Evolutionary conservation across 176 grass and related monocot genomes (phyloP), one percentile per base, ranked within the genome.

Genomic region (Triticum dicoccoides): DNA sequence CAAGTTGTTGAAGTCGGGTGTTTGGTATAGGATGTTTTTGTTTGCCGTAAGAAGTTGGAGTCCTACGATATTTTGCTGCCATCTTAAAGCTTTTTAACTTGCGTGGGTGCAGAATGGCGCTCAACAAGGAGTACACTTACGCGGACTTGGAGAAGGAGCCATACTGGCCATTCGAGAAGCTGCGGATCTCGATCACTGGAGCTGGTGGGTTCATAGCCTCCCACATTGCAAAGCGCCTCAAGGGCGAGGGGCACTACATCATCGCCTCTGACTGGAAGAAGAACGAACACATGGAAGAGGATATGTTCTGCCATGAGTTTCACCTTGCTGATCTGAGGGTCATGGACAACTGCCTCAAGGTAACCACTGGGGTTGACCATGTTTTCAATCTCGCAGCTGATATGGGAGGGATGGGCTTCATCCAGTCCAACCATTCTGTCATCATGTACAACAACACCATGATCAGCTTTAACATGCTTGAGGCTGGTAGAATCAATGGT

Each of bases 251-350:
- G 23, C 93, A 95, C 73, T 95, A 92, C 74, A 87, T 95, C 54
- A 89, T 95, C 15, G 93, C 93, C 54, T 95, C 93, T 4, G 93
- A 95, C 83, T 92, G 93, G 93, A 95, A 95, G 93, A 92, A 91
- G 77, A 95, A 95, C 2, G 93, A 92, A 21, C 93, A 95, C 86
- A 92, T 95, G 93, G 82, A 84, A 0, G 93, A 91, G 80, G 88
- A 95, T 25, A 92, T 95, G 93, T 95, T 95, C 83, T 95, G 93
- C 80, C 93, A 95, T 64, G 93, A 95, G 56, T 95, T 95, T 32
- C 91, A 95, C 77, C 84, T 95, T 63, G 93, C 71, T 51, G 90
- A 95, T 75, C 61, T 95, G 63, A 92, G 93, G 82, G 90, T 91
- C 35, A 88, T 91, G 90, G 90, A 85, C 62, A 88, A 91, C 49